Evolutionary conservation across 2,329 filamentous ascomycete species (phyloP), one percentile per base, ranked within the genome.

Genomic region (Podosphaera aphanis): DNA sequence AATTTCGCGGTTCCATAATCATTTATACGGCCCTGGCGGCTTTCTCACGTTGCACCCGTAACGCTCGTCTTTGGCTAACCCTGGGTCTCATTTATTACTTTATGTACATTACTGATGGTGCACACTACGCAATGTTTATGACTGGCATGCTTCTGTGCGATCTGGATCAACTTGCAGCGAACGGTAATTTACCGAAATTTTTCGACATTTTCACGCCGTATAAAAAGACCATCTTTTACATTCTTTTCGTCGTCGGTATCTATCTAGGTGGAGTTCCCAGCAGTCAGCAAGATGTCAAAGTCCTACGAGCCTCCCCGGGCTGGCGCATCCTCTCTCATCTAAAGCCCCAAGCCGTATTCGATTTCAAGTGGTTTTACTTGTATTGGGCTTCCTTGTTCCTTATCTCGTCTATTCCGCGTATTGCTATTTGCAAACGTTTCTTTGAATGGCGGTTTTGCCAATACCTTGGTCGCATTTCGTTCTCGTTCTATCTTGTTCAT

Each of bases 361-460:
- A 79, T 55, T 68, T 66, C 55, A 79, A 79, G 58, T 79, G 74
- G 74, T 79, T 79, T 59, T 79, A 68, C 55, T 65, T 79, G 2
- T 76, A 76, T 56, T 72, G 67, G 62, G 74, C 73, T 0, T 66
- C 75, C 1, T 62, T 64, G 20, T 64, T 76, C 45, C 56, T 77
- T 0, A 67, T 82, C 0, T 62, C 68, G 1, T 64, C 68, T 0
- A 61, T 73, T 2, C 69, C 71, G 5, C 70, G 69, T n/a, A 65
- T 80, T n/a, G 53, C 60, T 3, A 70, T 66, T 66, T 62, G 78
- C 15, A 70, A 68, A 57, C 50, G 59, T 2, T 72, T 77, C 54
- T 77, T 79, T 52, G 74, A 76, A 56, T 63, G 62, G 0, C 61
- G 62, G 16, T 68, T 74, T 53, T 71, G 68, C 53, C 74, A 76